phyloP scores from a whole-genome alignment of 305 asterid species.

The Fraxinus dipetala region DNA sequence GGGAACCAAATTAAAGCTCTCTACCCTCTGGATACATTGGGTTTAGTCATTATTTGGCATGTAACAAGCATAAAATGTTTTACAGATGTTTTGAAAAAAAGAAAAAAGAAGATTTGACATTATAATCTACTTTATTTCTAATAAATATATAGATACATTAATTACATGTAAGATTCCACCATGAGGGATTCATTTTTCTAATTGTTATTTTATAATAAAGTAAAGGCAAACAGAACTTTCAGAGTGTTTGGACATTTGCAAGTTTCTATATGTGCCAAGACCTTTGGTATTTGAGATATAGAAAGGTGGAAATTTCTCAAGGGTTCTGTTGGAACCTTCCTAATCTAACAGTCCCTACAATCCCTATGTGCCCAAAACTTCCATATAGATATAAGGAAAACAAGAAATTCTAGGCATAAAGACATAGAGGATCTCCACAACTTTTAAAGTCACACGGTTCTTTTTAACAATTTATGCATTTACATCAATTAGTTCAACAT shows the following conservation, averaged over 20 bases:
- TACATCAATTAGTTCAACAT: too few relatives aligned
- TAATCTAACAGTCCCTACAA: neutral
- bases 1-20: neutral
- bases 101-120: slow-evolving; percentile 23
- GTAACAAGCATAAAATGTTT: neutral
- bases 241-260: slow-evolving; percentile 32
- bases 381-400: neutral
- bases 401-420: neutral
- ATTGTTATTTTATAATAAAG: neutral
- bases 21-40: neutral
- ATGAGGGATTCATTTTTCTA: neutral
- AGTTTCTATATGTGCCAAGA: slow-evolving; percentile 26
- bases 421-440: neutral
- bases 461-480: too few relatives aligned
- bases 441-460: too few relatives aligned
- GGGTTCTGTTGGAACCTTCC: neutral
- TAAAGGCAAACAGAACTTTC: slow-evolving; percentile 19
- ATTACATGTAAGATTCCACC: slow-evolving; percentile 22
- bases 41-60: neutral
- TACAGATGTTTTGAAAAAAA: neutral
- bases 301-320: slow-evolving; percentile 20
- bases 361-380: neutral
- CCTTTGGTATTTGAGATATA: slow-evolving; percentile 44
- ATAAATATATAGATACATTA: neutral
- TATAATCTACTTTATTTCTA: neutral